Base-by-base conservation (phyloP, 2,329 filamentous ascomycete genomes). In the Pyricularia sp. region DNA sequence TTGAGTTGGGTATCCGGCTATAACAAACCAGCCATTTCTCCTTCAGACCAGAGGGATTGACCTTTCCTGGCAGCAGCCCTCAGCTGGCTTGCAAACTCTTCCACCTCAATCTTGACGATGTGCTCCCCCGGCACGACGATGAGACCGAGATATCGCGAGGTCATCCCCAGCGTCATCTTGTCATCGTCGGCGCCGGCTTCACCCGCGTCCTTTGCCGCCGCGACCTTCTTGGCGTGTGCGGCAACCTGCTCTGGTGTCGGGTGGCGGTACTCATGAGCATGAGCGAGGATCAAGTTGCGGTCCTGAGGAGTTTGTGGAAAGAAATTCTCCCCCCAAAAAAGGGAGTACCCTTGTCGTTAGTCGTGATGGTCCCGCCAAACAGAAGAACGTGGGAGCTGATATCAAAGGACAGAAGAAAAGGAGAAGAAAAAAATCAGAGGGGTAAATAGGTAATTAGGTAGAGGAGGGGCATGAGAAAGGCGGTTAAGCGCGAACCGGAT, bases 101-200 rank as follows among this genome's bases (percentile, higher is more conserved):
- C 92, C 61, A 94, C 81, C 75, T 97, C 93, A 71, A 99, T 91
- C 78, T 89, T 93, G 66, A 82, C 86, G 69, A 99, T 90, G 73
- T 96, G 86, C 69, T 89, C 80, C 0, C 93, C 93, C 0, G 94
- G 94, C 4, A 99, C 85, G 28, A 97, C 93, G 2, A 99, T 87
- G 30, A 97, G 78, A 0, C 94, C 94, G 26, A 99, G 84, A 72
- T 91, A 96, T 64, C 94, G 86, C 69, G 89, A 92, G 30, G 85
- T 88, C 87, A 96, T 90, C 70, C 91, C 84, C 64, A 90, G 76
- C 67, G 82, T 84, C 65, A 88, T 72, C 19, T 76, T 79, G 24
- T 74, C 75, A 2, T 70, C 70, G 16, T 70, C 71, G 10, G 71
- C 71, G 16, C 68, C 70, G 1, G 70, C 68, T 22, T 73, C 72